Conservation (phyloP, 257 asterid genomes). For the Rhazya stricta region DNA sequence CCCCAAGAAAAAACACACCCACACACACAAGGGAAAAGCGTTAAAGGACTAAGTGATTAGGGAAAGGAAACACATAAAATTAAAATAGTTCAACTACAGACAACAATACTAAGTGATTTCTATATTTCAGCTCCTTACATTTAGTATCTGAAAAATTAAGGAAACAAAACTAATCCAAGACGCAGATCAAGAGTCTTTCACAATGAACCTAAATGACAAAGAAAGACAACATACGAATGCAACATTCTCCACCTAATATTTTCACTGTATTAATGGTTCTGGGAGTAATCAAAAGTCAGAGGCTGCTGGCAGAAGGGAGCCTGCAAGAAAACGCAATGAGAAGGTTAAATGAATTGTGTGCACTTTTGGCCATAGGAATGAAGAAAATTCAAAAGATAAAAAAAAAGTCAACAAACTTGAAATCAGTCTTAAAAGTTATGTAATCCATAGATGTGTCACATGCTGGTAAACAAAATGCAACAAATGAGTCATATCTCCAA, state of each 20-base stretch:
- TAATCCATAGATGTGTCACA: background rate
- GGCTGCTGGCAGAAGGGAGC: constrained; percentile 91
- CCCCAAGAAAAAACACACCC: too few relatives aligned
- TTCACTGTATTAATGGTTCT: constrained; percentile 31
- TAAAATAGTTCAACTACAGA: constrained; percentile 15
- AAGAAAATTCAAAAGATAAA: background rate
- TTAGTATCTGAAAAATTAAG: constrained; percentile 11
- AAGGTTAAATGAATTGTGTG: constrained; percentile 3
- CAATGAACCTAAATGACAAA: constrained; percentile 24
- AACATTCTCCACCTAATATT: constrained; percentile 10
- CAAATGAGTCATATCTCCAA: background rate
- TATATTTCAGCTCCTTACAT: constrained; percentile 17
- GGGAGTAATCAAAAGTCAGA: constrained; percentile 74
- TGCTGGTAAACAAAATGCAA: background rate
- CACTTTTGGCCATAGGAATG: background rate
- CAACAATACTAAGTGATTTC: constrained; percentile 16
- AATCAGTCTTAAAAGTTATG: too few relatives aligned
- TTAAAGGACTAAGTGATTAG: too few relatives aligned
- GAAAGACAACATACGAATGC: constrained; percentile 18
- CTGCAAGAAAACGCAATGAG: constrained; percentile 32
- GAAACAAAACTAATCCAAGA: constrained; percentile 26
- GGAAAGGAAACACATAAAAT: too few relatives aligned
- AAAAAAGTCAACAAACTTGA: too few relatives aligned
- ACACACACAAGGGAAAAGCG: too few relatives aligned
- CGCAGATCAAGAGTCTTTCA: constrained; percentile 24